Conservation (phyloP, 164 flowering plant genomes). For the Berberis vulgaris region DNA sequence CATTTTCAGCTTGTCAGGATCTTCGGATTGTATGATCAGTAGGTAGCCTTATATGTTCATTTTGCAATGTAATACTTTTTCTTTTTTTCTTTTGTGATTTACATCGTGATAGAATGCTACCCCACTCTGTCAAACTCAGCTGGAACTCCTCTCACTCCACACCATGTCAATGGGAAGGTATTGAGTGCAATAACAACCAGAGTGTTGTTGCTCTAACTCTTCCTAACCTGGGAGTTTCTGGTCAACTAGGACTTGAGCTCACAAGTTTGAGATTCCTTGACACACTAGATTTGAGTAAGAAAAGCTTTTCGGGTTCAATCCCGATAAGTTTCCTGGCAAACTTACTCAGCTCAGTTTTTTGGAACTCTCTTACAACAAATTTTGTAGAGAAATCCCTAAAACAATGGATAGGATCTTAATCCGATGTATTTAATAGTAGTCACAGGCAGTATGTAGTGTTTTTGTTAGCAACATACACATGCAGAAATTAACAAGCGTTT, state of each 20-base stretch:
- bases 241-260: slow-evolving; percentile 54
- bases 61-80: too few species aligned
- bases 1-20: too few species aligned
- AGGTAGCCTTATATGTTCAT: too few species aligned
- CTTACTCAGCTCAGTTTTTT: slow-evolving; percentile 27
- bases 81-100: too few species aligned
- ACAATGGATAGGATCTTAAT: too few species aligned
- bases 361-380: slow-evolving; percentile 33
- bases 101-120: too few species aligned
- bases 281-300: slow-evolving; percentile 27
- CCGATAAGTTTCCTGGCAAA: slow-evolving; percentile 37
- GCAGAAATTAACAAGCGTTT: too few species aligned
- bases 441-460: too few species aligned
- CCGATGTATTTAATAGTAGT: too few species aligned
- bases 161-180: slow-evolving; percentile 59
- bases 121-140: slow-evolving; percentile 18
- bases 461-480: too few species aligned
- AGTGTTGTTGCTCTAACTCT: slow-evolving; percentile 27
- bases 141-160: slow-evolving; percentile 50
- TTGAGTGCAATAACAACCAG: slow-evolving; percentile 25
- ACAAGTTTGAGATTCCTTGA: slow-evolving; percentile 25
- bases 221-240: slow-evolving; percentile 33
- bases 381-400: slow-evolving; percentile 36
- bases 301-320: slow-evolving; percentile 38
- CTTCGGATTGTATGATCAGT: too few species aligned